Base-by-base conservation (phyloP, 2,329 filamentous ascomycete species). In the Cercospora nicotianae region DNA sequence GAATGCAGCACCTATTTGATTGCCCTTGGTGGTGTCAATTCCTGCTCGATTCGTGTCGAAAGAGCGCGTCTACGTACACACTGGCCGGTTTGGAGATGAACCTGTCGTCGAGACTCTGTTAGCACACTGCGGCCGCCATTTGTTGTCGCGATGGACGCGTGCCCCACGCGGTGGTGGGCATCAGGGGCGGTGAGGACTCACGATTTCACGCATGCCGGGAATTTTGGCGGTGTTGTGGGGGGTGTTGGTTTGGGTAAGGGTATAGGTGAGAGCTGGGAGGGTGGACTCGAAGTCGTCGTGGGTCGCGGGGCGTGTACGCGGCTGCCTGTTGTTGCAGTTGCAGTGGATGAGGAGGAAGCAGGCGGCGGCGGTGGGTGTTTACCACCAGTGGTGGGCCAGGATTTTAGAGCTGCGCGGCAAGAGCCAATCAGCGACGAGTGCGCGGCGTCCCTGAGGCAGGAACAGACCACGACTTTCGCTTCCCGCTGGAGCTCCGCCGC, bases 1-100 rank as follows among this genome's bases (percentile, higher is more conserved):
- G 89, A 99, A 99, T 85, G 95, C 95, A 87, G 95, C 95, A 94
- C 95, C 95, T 78, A 98, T 97, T 92, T 99, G 95, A 91, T 99
- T 99, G 89, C 95, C 95, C 94, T 97, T 69, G 59, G 57, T 36
- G 33, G 26, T 68, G 70, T 69, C 62, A 72, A 72, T 71, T 45
- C 63, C 70, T 30, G 48, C 66, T 65, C 64, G 59, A 60, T 5
- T 53, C 42, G 30, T 72, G 74, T 77, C 66, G 75, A 33, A 20
- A 64, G 51, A 70, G 74, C 71, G 77, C 45, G 63, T 67, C 64
- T 70, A 88, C 90, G 86, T 89, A 97, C 94, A 87, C 95, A 98
- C 90, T 99, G 95, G 84, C 95, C 95, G 88, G 95, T 99, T 87
- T 99, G 95, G 79, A 99, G 93, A 86, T 99, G 95, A 85, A 98